A percentile compares a stretch with the other conserved stretches of the same genome.
phyloP scores from a whole-genome alignment of 2,329 filamentous ascomycete species.

The Fusarium avenaceum region DNA sequence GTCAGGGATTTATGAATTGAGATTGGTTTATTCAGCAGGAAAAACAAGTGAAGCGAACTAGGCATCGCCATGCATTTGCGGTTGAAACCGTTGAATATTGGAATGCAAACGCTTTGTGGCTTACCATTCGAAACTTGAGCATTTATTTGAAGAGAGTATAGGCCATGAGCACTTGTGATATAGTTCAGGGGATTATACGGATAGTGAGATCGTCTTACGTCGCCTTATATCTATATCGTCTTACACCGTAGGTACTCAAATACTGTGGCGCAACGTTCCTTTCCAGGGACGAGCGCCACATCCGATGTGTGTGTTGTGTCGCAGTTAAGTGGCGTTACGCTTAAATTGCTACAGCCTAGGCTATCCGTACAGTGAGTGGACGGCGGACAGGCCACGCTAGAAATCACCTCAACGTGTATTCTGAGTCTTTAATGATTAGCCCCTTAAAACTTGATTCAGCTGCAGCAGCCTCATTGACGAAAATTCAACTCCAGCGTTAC shows the following conservation, averaged over 20 bases:
- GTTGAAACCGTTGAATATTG: slow-evolving; percentile 5
- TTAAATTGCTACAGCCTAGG: background rate
- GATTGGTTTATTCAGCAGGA: background rate
- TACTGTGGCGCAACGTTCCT: slow-evolving; percentile 31
- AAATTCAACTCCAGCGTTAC: slow-evolving; percentile 4
- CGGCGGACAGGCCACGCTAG: slow-evolving; percentile 23
- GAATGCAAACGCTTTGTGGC: background rate
- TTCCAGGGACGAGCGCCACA: slow-evolving; percentile 30
- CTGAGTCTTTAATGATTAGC: slow-evolving; percentile 25
- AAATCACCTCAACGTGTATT: slow-evolving; percentile 1
- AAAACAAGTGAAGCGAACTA: background rate
- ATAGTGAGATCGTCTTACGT: background rate
- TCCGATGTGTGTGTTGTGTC: slow-evolving; percentile 6
- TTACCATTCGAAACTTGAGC: background rate
- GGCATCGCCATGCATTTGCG: background rate
- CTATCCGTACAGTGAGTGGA: too few relatives aligned
- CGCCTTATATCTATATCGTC: too few relatives aligned
- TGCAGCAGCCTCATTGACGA: slow-evolving; percentile 4
- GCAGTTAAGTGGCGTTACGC: slow-evolving; percentile 19
- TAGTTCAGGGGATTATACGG: background rate
- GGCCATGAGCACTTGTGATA: background rate
- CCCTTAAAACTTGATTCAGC: slow-evolving; percentile 24
- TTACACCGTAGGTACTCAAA: too few relatives aligned
- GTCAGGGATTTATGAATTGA: background rate
- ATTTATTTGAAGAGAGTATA: too few relatives aligned